Evolutionary conservation across 192 early-diverging fungal species (phyloP), one percentile per base, ranked within the genome.

Genomic region (Neocallimastix lanati): DNA sequence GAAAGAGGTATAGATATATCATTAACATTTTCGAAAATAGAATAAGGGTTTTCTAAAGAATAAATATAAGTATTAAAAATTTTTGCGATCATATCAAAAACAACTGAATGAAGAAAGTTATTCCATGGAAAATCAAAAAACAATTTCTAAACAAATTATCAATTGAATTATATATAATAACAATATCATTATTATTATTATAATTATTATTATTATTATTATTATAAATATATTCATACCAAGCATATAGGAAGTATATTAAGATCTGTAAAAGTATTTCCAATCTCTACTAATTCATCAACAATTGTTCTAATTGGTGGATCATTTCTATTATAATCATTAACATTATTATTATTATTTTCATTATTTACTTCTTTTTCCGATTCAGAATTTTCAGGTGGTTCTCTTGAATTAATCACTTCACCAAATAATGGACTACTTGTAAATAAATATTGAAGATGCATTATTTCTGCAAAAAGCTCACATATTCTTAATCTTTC

Each of bases 61-160:
- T 84, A 91, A 86, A 95, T 91, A 29, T 93, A 95, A 35, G 95
- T 92, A 83, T 98, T 96, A 81, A 97, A 95, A 36, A 98, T 92
- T 84, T 99, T 98, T 82, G 96, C 96, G 82, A 98, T 90, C 91
- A 98, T 96, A 83, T 99, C 98, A 84, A 96, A 99, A 1, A 98
- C 95, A 29, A 99, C 96, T 27, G 94, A 95, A 83, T 99, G 98
- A 81, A 99, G 83, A 84, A 99, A 96, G 87, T 99, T 99, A 87
- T 99, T 99, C 92, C 97, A 98, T 37, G 93, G 91, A 81, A 94
- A 96, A 36, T 87, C 84, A 86, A 98, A 99, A 81, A 99, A 98
- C 77, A 99, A 84, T 81, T 94, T 91, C 81, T 89, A 80, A 12
- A 33, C n/a, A 29, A 18, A 80, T 21, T 0, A 35, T 12, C 2